phyloP scores from a whole-genome alignment of 192 early-diverging fungal species.

The Backusella tuberculispora region DNA sequence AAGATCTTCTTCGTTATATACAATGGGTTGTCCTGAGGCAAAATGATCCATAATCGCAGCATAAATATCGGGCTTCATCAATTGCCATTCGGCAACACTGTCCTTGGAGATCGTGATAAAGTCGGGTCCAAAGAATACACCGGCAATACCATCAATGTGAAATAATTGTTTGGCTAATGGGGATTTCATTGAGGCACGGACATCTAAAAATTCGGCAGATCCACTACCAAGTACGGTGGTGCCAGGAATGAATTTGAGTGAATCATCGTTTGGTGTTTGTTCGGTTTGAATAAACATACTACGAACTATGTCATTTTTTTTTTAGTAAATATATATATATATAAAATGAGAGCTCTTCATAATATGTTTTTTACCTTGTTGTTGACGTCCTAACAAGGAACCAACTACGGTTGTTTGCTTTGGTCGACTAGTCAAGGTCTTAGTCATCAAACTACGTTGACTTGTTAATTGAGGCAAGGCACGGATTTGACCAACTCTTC shows the following conservation, averaged over 20 bases:
- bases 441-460: constrained; percentile 23
- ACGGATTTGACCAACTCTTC: background rate
- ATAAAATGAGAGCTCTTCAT: no score
- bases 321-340: background rate
- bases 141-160: constrained; percentile 88
- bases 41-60: constrained; percentile 95
- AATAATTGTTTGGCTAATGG: constrained; percentile 93
- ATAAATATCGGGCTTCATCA: constrained; percentile 98
- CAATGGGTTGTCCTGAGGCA: constrained; percentile 81
- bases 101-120: constrained; percentile 97
- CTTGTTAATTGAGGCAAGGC: constrained; percentile 3
- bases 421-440: background rate
- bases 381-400: constrained; percentile 16
- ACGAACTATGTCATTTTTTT: constrained; percentile 39
- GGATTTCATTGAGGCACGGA: constrained; percentile 75
- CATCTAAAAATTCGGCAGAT: constrained; percentile 84
- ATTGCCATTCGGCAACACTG: constrained; percentile 87
- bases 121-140: constrained; percentile 91
- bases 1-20: constrained; percentile 57
- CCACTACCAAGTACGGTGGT: constrained; percentile 74
- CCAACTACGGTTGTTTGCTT: background rate
- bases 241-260: constrained; percentile 97
- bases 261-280: constrained; percentile 91
- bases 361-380: background rate
- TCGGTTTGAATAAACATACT: constrained; percentile 92